Conservation (phyloP, 1,284 basidiomycete species). For the Volvariella surrecta region DNA sequence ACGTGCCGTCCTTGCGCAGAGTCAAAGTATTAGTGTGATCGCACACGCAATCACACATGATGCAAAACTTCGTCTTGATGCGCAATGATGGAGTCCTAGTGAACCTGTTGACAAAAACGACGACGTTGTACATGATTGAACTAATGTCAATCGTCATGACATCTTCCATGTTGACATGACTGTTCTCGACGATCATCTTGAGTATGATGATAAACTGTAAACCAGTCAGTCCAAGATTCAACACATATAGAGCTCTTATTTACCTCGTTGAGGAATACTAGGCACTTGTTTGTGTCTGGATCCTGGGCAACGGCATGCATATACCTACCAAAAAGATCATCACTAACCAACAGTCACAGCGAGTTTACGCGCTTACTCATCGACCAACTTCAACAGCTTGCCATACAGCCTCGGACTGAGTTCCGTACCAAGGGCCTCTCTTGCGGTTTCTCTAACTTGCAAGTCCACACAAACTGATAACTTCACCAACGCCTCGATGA, state of each 20-base stretch:
- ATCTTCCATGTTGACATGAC: constrained; percentile 50
- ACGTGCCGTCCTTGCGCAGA: constrained; percentile 56
- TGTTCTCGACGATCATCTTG: constrained; percentile 70
- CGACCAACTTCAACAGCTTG: constrained; percentile 61
- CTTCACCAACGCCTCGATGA: constrained; percentile 66
- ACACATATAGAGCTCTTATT: constrained; percentile 9
- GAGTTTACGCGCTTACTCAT: constrained; percentile 47
- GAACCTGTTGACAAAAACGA: constrained; percentile 59
- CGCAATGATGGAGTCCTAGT: constrained; percentile 46
- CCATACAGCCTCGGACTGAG: constrained; percentile 63
- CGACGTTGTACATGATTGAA: constrained; percentile 54
- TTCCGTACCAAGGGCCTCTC: constrained; percentile 76
- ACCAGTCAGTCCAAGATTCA: constrained; percentile 4
- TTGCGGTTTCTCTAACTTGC: constrained; percentile 65
- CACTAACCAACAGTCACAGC: not conserved
- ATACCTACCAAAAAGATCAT: constrained; percentile 1
- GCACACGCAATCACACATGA: constrained; percentile 63
- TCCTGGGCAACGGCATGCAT: constrained; percentile 13
- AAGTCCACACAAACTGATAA: constrained; percentile 56
- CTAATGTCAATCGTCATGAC: constrained; percentile 66
- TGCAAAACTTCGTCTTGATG: constrained; percentile 71
- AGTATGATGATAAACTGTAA: constrained; percentile 64
- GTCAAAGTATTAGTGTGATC: constrained; percentile 52
- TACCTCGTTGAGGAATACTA: constrained; percentile 73
- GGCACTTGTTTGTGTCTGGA: constrained; percentile 41